A percentile compares a stretch with the other conserved stretches of the same genome.
Conservation (phyloP, 768 basidiomycete genomes). For the Collybia mongolica region DNA sequence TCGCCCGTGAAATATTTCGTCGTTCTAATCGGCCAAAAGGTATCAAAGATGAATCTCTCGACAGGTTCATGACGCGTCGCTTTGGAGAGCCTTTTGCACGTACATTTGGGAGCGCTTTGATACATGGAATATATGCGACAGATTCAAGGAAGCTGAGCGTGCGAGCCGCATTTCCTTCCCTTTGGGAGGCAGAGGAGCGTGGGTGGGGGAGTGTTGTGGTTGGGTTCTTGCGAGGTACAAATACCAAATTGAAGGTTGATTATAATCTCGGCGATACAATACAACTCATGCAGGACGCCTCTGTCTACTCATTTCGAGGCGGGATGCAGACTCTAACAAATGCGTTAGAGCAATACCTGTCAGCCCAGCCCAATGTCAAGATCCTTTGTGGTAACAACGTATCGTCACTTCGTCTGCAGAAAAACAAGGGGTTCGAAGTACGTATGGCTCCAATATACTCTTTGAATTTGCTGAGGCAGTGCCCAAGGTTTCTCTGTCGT, state of each 20-base stretch:
- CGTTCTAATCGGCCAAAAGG: slow-evolving; percentile 36
- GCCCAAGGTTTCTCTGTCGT: slow-evolving; percentile 1
- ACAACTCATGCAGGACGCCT: slow-evolving; percentile 51
- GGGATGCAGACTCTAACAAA: slow-evolving; percentile 71
- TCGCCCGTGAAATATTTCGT: slow-evolving; percentile 61
- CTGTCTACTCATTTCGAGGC: slow-evolving; percentile 80
- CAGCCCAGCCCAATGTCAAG: slow-evolving; percentile 52
- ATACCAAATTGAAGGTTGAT: slow-evolving; percentile 7
- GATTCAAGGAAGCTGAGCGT: slow-evolving; percentile 76
- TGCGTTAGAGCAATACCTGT: slow-evolving; percentile 50
- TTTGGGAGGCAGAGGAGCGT: slow-evolving; percentile 69
- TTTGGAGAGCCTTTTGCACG: slow-evolving; percentile 75
- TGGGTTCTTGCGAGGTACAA: slow-evolving; percentile 40
- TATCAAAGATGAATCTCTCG: slow-evolving; percentile 73
- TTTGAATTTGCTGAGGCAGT: background rate
- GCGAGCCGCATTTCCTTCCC: slow-evolving; percentile 69
- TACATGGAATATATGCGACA: slow-evolving; percentile 93
- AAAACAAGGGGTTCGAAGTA: slow-evolving; percentile 46
- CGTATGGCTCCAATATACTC: slow-evolving; percentile 9
- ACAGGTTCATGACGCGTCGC: slow-evolving; percentile 71
- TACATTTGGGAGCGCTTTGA: slow-evolving; percentile 73
- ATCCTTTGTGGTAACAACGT: slow-evolving; percentile 46
- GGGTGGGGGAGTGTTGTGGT: slow-evolving; percentile 70
- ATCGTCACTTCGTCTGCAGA: slow-evolving; percentile 28
- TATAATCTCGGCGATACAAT: slow-evolving; percentile 52